Evolutionary conservation across 129 eudicot species (phyloP).

Genomic region (Chrysanthemum seticuspe): DNA sequence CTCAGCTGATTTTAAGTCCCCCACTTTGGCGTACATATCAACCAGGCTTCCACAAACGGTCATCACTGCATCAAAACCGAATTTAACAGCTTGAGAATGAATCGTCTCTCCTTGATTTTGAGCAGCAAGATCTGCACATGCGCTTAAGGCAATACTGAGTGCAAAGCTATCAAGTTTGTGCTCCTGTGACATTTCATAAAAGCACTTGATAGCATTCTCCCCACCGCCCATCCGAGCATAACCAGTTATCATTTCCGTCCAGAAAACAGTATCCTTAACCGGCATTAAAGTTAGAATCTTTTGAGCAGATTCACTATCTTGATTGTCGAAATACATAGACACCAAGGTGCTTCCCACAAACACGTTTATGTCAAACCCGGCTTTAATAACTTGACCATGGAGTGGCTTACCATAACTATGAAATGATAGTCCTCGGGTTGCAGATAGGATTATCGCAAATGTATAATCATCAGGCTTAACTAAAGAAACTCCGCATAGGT

Average conservation of each 20-base stretch:
- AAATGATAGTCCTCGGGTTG: constrained; percentile 48
- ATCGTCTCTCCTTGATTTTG: constrained; percentile 71
- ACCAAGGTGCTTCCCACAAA: constrained; percentile 66
- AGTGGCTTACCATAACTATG: constrained; percentile 60
- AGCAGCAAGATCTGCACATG: constrained; percentile 80
- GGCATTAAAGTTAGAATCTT: constrained; percentile 41
- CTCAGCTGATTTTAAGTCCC: constrained; percentile 55
- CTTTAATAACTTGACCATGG: constrained; percentile 57
- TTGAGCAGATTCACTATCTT: constrained; percentile 49
- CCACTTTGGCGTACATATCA: constrained; percentile 77
- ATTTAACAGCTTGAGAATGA: constrained; percentile 59
- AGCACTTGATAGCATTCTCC: constrained; percentile 58
- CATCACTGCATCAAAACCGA: constrained; percentile 52
- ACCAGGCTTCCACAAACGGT: constrained; percentile 66
- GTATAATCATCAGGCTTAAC: constrained; percentile 74
- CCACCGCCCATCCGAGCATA: constrained; percentile 55
- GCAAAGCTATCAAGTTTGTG: constrained; percentile 57
- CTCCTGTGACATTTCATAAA: constrained; percentile 50
- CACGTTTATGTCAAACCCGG: constrained; percentile 47
- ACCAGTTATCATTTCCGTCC: constrained; percentile 92
- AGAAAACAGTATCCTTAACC: constrained; percentile 61
- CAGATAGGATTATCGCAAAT: constrained; percentile 60
- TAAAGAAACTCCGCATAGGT: constrained; percentile 25
- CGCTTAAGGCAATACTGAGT: constrained; percentile 63
- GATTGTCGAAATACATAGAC: constrained; percentile 77